These are phyloP conservation scores for Clitoria ternatea DNA, from an alignment of 306 rosid genomes.

Conservation along the genomic window DNA sequence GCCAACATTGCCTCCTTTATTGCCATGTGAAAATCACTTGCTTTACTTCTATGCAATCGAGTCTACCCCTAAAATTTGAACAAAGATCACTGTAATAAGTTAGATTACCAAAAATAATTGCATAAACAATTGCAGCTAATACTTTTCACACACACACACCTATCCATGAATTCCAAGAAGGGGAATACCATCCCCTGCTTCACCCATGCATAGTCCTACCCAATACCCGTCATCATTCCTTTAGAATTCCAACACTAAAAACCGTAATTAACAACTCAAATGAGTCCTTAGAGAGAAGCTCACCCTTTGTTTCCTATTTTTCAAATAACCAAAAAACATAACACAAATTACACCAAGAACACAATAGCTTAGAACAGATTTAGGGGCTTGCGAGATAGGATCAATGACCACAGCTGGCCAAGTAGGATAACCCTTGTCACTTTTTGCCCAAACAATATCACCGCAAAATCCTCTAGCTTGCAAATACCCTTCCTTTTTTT, in stretches of 20 bases:
- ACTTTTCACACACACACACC: no score
- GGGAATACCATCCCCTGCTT: constrained; percentile 94
- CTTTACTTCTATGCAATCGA: constrained; percentile 80
- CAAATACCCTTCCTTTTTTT: constrained; percentile 56
- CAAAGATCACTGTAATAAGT: background rate
- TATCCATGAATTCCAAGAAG: constrained; percentile 63
- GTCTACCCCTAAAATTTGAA: constrained; percentile 91
- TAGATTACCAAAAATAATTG: background rate
- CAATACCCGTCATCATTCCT: constrained; percentile 13
- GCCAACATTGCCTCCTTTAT: constrained; percentile 90
- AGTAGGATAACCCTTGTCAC: constrained; percentile 86
- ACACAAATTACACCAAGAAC: constrained; percentile 75
- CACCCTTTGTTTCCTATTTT: constrained; percentile 84
- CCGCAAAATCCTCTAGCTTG: constrained; percentile 87
- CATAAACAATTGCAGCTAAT: no score
- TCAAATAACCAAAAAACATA: constrained; percentile 91
- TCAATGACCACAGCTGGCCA: constrained; percentile 98
- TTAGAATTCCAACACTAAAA: constrained; percentile 16
- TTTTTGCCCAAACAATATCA: constrained; percentile 94
- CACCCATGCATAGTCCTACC: constrained; percentile 97
- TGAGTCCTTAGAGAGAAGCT: background rate
- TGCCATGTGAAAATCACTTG: constrained; percentile 80
- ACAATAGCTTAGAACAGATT: constrained; percentile 63
- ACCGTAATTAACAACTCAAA: background rate
- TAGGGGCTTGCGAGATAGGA: constrained; percentile 76